Percentiles rank a stretch among this genome's conserved stretches.
These are phyloP conservation scores for Microthyrium microscopicum DNA, from an alignment of 2,329 filamentous ascomycete species.

Conservation along the genomic window DNA sequence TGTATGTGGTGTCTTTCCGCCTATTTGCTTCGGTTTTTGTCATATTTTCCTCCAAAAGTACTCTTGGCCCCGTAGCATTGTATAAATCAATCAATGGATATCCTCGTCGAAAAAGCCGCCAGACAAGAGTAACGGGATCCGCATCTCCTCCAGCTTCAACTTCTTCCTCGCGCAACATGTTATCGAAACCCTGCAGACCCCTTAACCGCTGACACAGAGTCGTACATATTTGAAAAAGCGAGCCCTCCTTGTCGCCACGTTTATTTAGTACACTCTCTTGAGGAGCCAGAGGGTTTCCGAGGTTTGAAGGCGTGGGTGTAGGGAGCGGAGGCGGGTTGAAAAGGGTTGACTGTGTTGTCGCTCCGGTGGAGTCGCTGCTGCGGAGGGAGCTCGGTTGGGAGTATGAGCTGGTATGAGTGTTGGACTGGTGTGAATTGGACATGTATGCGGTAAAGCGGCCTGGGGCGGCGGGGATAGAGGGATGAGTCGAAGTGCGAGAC, in stretches of 20 bases:
- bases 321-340: slow-evolving; percentile 20
- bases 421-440: slow-evolving; percentile 30
- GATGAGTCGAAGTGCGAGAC: neutral
- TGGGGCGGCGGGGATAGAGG: slow-evolving; percentile 8
- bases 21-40: slow-evolving; percentile 52
- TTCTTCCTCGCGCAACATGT: slow-evolving; percentile 54
- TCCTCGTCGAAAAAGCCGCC: slow-evolving; percentile 71
- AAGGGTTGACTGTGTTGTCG: slow-evolving; percentile 25
- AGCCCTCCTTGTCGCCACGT: slow-evolving; percentile 77
- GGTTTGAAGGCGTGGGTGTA: slow-evolving; percentile 25
- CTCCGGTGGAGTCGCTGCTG: slow-evolving; percentile 31
- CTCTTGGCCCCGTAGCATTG: slow-evolving; percentile 61
- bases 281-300: slow-evolving; percentile 50
- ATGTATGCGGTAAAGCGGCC: slow-evolving; percentile 14
- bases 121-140: slow-evolving; percentile 79
- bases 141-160: slow-evolving; percentile 48
- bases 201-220: slow-evolving; percentile 65
- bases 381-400: slow-evolving; percentile 26
- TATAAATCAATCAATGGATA: slow-evolving; percentile 77
- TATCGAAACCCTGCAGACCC: slow-evolving; percentile 69
- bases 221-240: slow-evolving; percentile 89
- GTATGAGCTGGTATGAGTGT: slow-evolving; percentile 30
- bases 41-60: slow-evolving; percentile 51
- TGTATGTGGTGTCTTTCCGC: slow-evolving; percentile 77
- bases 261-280: slow-evolving; percentile 95